Evolutionary conservation across 345 rosid genomes (phyloP), one percentile per base, ranked within the genome.

Genomic region (Dovyalis caffra): DNA sequence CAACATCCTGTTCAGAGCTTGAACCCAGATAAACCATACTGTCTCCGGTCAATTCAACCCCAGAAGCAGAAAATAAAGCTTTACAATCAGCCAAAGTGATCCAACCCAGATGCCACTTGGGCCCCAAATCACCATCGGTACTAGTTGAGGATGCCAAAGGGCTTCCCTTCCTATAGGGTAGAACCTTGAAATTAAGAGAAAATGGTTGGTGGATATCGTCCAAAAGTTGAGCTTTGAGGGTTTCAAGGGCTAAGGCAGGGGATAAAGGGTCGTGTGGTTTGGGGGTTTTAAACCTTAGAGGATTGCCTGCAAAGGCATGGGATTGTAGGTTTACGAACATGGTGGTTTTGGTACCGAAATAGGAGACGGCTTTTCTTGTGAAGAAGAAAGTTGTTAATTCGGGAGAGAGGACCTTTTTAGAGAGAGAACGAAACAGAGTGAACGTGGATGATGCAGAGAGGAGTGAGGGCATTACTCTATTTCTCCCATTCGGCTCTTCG

Each of bases 251-350:
- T 1, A 85, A 83, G 45, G 84, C 65, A 0, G 92, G 91, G 18
- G 97, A 87, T 45, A 92, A 80, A 0, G 89, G 88, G 72, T 88
- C 89, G 47, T 76, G 56, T 23, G 89, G 29, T 68, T 92, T 92
- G 9, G 91, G 91, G 76, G 92, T 90, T 77, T 73, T 88, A 76
- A 85, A 79, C 51, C 75, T 76, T 10, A 90, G 65, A 4, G 92
- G 94, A 64, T 92, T 91, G 84, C 95, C 95, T 1, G 99, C 96
- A 73, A 87, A 95, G 78, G 93, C 99, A 66, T 95, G 97, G 69
- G 87, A 43, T 68, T 77, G 79, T 23, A 91, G 72, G 76, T 76
- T 90, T 56, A 81, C 75, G 80, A 97, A 87, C 97, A 92, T 94
- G 83, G 86, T 57, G 43, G 81, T 64, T 53, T 75, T 61, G 49